Percentiles rank a stretch among this genome's conserved stretches.
These are phyloP conservation scores for Cryphonectria nitschkei DNA, from an alignment of 2,329 filamentous ascomycete species.

Conservation along the genomic window DNA sequence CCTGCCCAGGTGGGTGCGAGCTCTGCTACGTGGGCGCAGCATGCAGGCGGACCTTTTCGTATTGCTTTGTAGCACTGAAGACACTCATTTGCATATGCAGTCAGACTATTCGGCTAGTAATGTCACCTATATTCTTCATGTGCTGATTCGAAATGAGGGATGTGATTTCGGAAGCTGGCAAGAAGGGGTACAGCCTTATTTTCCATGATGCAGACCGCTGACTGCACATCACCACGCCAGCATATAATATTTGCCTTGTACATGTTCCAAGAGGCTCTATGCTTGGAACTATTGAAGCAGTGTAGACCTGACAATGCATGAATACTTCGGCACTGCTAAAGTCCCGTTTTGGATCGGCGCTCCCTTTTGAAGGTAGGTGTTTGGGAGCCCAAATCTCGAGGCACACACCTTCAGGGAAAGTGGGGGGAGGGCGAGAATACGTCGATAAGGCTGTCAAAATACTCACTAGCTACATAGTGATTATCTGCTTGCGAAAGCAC, in stretches of 20 bases:
- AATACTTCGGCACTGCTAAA: background rate
- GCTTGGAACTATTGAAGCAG: background rate
- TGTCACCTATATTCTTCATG: background rate
- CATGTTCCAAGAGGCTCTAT: background rate
- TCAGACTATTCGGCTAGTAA: background rate
- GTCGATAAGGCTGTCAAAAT: too few species aligned
- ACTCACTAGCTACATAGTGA: too few species aligned
- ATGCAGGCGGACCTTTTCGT: background rate
- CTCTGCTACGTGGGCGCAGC: background rate
- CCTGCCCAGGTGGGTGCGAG: background rate
- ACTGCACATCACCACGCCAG: background rate
- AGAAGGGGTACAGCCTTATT: background rate
- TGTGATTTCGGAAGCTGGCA: background rate
- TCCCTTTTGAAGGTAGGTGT: background rate
- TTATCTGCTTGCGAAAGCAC: background rate
- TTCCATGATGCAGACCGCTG: background rate
- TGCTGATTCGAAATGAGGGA: background rate
- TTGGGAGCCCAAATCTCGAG: background rate
- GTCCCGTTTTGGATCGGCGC: background rate
- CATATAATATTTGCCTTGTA: background rate
- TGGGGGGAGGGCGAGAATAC: too few species aligned
- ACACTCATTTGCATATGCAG: background rate
- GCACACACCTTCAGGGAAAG: too few species aligned
- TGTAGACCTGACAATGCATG: background rate
- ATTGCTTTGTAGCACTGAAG: background rate